These are phyloP conservation scores for Rosa persica DNA, from an alignment of 306 rosid genomes.

Conservation along the genomic window DNA sequence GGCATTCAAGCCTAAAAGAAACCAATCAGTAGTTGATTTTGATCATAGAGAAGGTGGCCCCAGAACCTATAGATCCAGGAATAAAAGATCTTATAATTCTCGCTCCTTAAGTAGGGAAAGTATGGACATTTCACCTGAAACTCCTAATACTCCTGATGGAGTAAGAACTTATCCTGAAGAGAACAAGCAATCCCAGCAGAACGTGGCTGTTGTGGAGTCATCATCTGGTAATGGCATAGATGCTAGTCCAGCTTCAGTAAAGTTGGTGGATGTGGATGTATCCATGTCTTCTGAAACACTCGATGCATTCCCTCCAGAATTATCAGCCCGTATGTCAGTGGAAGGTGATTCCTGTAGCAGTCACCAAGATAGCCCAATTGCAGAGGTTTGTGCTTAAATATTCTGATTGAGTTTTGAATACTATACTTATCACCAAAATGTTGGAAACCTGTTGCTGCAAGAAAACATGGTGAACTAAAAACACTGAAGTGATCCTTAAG, in stretches of 20 bases:
- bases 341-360: constrained; percentile 26
- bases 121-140: constrained; percentile 41
- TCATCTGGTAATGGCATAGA: constrained; percentile 27
- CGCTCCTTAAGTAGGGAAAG: constrained; percentile 42
- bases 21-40: constrained; percentile 30
- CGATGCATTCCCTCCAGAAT: constrained; percentile 39
- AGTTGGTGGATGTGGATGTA: constrained; percentile 24
- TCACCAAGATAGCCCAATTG: constrained; percentile 37
- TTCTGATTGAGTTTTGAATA: constrained; percentile 15
- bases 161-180: constrained; percentile 31
- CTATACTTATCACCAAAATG: background rate
- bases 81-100: constrained; percentile 54
- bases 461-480: background rate
- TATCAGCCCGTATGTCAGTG: constrained; percentile 28
- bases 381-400: constrained; percentile 50
- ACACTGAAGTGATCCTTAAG: background rate
- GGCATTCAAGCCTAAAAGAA: constrained; percentile 49
- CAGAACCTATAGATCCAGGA: constrained; percentile 52
- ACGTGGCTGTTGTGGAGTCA: constrained; percentile 32
- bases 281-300: constrained; percentile 35
- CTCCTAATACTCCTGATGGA: constrained; percentile 39
- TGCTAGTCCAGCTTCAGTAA: constrained; percentile 34
- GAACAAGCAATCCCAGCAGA: constrained; percentile 33
- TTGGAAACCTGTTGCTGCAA: constrained; percentile 1
- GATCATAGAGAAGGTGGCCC: constrained; percentile 40